Evolutionary conservation across 2,329 filamentous ascomycete genomes (phyloP), one percentile per base, ranked within the genome.

Genomic region (Zymoseptoria tritici): DNA sequence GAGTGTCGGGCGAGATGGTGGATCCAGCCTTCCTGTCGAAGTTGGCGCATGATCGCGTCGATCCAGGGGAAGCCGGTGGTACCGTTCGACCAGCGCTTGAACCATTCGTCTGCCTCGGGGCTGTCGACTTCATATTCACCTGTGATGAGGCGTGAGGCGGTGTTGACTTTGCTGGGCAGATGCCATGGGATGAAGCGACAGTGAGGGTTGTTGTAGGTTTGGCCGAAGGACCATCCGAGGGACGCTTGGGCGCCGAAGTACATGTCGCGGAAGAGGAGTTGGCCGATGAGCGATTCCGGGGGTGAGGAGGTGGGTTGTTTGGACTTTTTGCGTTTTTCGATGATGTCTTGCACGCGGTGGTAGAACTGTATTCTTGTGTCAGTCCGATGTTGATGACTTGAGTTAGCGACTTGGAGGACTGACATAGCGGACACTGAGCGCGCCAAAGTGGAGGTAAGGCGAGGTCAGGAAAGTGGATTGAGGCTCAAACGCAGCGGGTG

Each of bases 101-200:
- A 88, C 80, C 84, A 87, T 8, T 73, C 70, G 57, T 90, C 85
- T 0, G 87, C 87, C 60, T 83, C 73, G 9, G 78, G 69, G 1
- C 80, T 81, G 70, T 91, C 87, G 61, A 90, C 75, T 56, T 84
- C 78, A 71, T 91, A 88, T 4, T 79, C 78, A 8, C 83, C 85
- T 0, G 83, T 86, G 29, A 81, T 75, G 20, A 79, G 71, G 5
- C 72, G 74, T 19, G 78, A 73, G 6, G 78, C 78, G 0, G 75
- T 78, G 62, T 79, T 77, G 56, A 82, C 70, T 62, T 83, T 84
- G 2, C 84, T 86, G 0, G 85, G 88, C 1, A 92, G 75, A 68
- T 91, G 87, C 89, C 89, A 92, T 3, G 88, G 88, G 13, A 92
- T 83, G 72, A 91, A 91, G n/a, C 88, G 81, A 49, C 83, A 87